A percentile compares a stretch with the other conserved stretches of the same genome.
phyloP scores from a whole-genome alignment of 768 basidiomycete genomes.

The Phaeotremella skinneri region DNA sequence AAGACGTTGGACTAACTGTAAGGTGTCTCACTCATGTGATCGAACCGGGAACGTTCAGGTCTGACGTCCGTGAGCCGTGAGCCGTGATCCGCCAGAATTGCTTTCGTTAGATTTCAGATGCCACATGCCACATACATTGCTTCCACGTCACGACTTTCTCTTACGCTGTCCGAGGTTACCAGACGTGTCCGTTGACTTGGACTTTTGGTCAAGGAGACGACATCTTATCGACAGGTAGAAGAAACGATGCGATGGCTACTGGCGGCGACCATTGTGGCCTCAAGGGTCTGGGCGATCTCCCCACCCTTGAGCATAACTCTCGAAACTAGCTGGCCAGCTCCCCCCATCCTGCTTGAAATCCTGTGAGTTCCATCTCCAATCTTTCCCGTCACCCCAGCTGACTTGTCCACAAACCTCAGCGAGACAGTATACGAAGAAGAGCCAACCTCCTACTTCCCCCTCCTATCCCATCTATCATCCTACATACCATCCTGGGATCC shows the following conservation, averaged over 20 bases:
- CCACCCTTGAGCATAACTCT: constrained; percentile 64
- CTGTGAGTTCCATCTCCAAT: constrained; percentile 55
- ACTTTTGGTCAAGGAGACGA: not conserved
- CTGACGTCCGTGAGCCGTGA: too few relatives aligned
- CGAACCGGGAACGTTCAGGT: too few relatives aligned
- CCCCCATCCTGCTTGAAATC: constrained; percentile 64
- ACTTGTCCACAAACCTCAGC: constrained; percentile 54
- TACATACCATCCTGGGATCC: constrained; percentile 24
- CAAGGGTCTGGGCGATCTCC: constrained; percentile 14
- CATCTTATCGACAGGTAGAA: not conserved
- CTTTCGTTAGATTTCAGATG: too few relatives aligned
- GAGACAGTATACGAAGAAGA: constrained; percentile 77
- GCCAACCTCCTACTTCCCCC: constrained; percentile 69
- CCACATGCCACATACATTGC: too few relatives aligned
- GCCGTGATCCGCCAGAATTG: too few relatives aligned
- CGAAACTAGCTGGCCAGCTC: constrained; percentile 66
- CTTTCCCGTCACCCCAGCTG: constrained; percentile 7
- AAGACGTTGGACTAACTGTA: too few relatives aligned
- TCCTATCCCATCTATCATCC: constrained; percentile 65
- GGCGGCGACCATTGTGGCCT: constrained; percentile 3
- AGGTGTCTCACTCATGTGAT: too few relatives aligned
- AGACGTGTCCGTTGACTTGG: not conserved
- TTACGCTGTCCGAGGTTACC: not conserved
- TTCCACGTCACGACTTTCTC: constrained; percentile 24
- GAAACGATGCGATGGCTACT: not conserved